Base-by-base conservation (phyloP, 2,329 filamentous ascomycete genomes). In the Grosmannia penicillata region DNA sequence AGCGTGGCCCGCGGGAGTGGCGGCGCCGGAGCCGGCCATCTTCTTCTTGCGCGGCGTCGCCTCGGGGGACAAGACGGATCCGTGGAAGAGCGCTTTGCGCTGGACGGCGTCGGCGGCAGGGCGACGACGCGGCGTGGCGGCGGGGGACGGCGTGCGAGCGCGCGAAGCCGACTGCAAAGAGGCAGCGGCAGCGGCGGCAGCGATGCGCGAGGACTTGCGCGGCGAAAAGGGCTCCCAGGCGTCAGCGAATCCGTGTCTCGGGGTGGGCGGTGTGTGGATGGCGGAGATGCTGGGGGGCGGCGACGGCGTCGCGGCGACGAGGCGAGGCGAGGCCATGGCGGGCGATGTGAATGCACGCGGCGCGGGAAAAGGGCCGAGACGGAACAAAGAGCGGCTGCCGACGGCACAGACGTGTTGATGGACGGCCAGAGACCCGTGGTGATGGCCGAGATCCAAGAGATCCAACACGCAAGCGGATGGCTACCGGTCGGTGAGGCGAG, bases 171-270 rank as follows among this genome's bases (percentile, higher is more conserved):
- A 13, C 29, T 40, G 31, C 33, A 37, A 33, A 26, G 17, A 17
- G 14, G 33, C 33, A 23, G 34, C 40, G 17, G 58, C 50, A 47
- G 65, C 64, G 49, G 75, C 69, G 30, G 66, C 65, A 40, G 72
- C 72, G 48, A 82, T 67, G 47, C 79, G 71, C 43, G 70, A 68
- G 4, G 76, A 81, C 50, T 81, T 79, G 55, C 79, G 72, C 39
- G 78, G 76, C 43, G 77, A 75, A 53, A 76, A 86, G 32, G 81
- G 81, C 51, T 82, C 71, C 65, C 78, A 86, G 45, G 65, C 60
- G 57, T 87, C 81, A 47, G 68, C 64, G 50, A 66, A 75, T 27
- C 80, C 81, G 51, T 75, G 70, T 42, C 70, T 70, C 34, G 82
- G 82, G 39, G 81, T 76, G 29, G 72, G 70, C 43, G 82, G 82